phyloP scores from a whole-genome alignment of 768 basidiomycete species.

The Clitopilus hobsonii region DNA sequence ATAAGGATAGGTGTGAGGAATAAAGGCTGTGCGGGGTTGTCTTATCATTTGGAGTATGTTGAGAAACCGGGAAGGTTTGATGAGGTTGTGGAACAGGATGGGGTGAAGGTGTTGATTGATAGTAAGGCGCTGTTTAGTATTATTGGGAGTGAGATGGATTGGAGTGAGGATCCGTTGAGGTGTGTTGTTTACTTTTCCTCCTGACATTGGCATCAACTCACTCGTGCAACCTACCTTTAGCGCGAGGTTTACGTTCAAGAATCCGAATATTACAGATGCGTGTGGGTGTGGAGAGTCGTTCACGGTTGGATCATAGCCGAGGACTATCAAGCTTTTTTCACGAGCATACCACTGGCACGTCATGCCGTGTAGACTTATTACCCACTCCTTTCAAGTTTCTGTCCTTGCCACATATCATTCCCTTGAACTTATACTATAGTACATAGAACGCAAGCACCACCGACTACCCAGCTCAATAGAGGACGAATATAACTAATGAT shows the following conservation, averaged over 20 bases:
- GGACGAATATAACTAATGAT: background rate
- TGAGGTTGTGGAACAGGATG: constrained; percentile 95
- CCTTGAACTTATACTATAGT: background rate
- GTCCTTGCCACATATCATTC: background rate
- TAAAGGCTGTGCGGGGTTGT: constrained; percentile 89
- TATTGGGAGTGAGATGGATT: constrained; percentile 99
- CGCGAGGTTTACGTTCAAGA: constrained; percentile 79
- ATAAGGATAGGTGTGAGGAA: constrained; percentile 95
- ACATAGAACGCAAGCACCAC: too few species aligned
- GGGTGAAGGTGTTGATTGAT: constrained; percentile 90
- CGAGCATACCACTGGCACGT: too few species aligned
- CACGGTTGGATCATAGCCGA: constrained; percentile 43
- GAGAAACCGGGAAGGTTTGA: constrained; percentile 88
- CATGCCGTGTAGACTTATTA: too few species aligned
- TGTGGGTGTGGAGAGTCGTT: constrained; percentile 96
- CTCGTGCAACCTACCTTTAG: constrained; percentile 29
- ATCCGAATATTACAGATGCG: constrained; percentile 92
- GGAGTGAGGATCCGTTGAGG: constrained; percentile 91
- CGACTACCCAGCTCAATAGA: background rate
- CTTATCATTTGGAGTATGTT: constrained; percentile 94
- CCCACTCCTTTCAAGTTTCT: background rate
- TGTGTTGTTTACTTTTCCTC: constrained; percentile 18
- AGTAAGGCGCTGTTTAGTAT: constrained; percentile 96
- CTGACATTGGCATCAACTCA: background rate
- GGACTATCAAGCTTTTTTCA: too few species aligned